Conservation (phyloP, 2,329 filamentous ascomycete species). For the Arthrobotrys sinensis region DNA sequence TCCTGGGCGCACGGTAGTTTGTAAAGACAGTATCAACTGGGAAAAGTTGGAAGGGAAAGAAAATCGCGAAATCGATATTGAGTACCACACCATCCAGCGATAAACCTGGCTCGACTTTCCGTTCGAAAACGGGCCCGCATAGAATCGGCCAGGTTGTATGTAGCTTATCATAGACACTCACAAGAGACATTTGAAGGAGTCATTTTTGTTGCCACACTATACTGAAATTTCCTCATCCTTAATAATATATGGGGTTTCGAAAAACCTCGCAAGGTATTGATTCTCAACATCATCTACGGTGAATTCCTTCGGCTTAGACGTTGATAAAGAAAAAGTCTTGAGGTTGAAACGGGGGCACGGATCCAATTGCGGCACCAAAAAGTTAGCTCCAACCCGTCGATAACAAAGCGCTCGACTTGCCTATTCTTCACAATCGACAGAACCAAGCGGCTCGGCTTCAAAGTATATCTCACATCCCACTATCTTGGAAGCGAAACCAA, state of each 20-base stretch:
- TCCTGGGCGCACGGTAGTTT: slow-evolving; percentile 25
- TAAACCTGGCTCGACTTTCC: slow-evolving; percentile 47
- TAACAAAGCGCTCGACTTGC: slow-evolving; percentile 38
- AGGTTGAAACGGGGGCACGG: slow-evolving; percentile 34
- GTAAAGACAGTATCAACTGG: slow-evolving; percentile 12
- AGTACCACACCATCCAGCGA: slow-evolving; percentile 26
- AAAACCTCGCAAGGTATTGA: background rate
- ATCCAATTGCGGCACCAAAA: slow-evolving; percentile 27
- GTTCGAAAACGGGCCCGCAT: slow-evolving; percentile 48
- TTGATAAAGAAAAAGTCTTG: slow-evolving; percentile 34
- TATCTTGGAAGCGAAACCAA: slow-evolving; percentile 59
- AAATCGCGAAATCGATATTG: slow-evolving; percentile 49
- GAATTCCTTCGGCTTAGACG: slow-evolving; percentile 45
- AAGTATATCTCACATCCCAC: slow-evolving; percentile 39
- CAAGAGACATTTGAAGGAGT: slow-evolving; percentile 38
- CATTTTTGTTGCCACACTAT: slow-evolving; percentile 41
- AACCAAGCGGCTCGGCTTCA: slow-evolving; percentile 29
- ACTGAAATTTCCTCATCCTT: background rate
- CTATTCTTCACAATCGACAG: slow-evolving; percentile 22
- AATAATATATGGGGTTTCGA: background rate
- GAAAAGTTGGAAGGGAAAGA: slow-evolving; percentile 12
- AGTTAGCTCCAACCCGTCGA: slow-evolving; percentile 13
- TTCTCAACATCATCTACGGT: slow-evolving; percentile 3
- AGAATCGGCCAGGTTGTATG: slow-evolving; percentile 29
- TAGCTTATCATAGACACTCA: slow-evolving; percentile 39